Evolutionary conservation across 2,329 filamentous ascomycete genomes (phyloP).

Genomic region (Beauveria bassiana): DNA sequence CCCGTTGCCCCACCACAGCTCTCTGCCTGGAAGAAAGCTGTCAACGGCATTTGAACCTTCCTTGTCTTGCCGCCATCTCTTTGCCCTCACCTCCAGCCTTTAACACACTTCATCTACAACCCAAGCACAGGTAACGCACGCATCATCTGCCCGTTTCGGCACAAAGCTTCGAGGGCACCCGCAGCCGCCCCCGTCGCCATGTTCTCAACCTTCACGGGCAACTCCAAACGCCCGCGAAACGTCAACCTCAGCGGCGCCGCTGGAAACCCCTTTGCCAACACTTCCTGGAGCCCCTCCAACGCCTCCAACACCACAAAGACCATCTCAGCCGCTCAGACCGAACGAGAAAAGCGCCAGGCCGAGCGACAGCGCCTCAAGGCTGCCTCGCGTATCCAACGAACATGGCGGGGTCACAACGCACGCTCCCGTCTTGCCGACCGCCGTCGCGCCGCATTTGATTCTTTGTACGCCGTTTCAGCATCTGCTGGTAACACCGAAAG

Average conservation of each 20-base stretch:
- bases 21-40: neutral
- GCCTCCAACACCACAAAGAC: constrained; percentile 64
- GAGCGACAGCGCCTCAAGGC: constrained; percentile 74
- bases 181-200: constrained; percentile 38
- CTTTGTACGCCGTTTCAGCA: constrained; percentile 36
- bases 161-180: neutral
- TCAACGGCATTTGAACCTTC: neutral
- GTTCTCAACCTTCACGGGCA: constrained; percentile 90
- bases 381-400: constrained; percentile 63
- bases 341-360: constrained; percentile 70
- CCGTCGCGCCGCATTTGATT: constrained; percentile 57
- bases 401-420: constrained; percentile 70
- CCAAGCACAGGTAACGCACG: neutral
- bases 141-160: neutral
- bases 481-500: constrained; percentile 27
- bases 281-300: constrained; percentile 47
- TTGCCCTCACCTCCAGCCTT: neutral
- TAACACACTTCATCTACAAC: neutral
- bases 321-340: constrained; percentile 78
- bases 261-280: constrained; percentile 68
- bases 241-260: constrained; percentile 88
- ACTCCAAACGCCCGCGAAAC: constrained; percentile 75
- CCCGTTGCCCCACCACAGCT: constrained; percentile 9
- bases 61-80: neutral
- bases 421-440: constrained; percentile 49